These are phyloP conservation scores for Tylopilus intermedius DNA, from an alignment of 768 basidiomycete species.

Conservation along the genomic window DNA sequence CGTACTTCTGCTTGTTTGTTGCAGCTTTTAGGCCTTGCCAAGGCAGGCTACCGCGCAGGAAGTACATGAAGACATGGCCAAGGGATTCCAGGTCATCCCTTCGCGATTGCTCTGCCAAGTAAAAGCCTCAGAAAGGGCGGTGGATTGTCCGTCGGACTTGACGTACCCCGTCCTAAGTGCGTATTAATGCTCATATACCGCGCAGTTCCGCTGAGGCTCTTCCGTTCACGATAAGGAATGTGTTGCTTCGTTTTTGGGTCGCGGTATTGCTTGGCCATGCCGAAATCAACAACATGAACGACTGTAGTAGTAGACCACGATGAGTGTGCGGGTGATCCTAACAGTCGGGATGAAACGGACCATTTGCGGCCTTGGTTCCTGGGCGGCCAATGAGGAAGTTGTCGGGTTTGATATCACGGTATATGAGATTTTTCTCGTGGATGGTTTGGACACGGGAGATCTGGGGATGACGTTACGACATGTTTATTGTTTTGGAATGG, in stretches of 20 bases:
- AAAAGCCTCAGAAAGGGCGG: constrained; percentile 7
- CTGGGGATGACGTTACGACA: constrained; percentile 37
- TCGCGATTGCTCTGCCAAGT: constrained; percentile 70
- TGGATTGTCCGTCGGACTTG: background rate
- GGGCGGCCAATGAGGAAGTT: constrained; percentile 97
- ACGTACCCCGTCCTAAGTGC: constrained; percentile 88
- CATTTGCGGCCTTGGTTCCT: constrained; percentile 82
- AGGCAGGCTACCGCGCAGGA: constrained; percentile 90
- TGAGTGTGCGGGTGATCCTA: background rate
- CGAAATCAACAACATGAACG: constrained; percentile 95
- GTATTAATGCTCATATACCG: constrained; percentile 99
- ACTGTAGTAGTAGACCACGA: constrained; percentile 37
- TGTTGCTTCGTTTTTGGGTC: constrained; percentile 99
- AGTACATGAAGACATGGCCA: constrained; percentile 99
- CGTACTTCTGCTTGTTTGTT: constrained; percentile 99
- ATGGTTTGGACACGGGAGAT: constrained; percentile 94
- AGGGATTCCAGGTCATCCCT: constrained; percentile 98
- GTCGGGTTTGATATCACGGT: constrained; percentile 99
- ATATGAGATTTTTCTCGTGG: constrained; percentile 99
- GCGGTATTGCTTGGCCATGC: constrained; percentile 99
- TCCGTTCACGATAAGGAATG: constrained; percentile 97
- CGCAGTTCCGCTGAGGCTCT: constrained; percentile 94
- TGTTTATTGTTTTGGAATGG: background rate
- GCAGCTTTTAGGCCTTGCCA: constrained; percentile 99
- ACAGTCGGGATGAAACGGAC: constrained; percentile 34